Conservation (phyloP, 2,329 filamentous ascomycete species). For the Daldinia sp. region DNA sequence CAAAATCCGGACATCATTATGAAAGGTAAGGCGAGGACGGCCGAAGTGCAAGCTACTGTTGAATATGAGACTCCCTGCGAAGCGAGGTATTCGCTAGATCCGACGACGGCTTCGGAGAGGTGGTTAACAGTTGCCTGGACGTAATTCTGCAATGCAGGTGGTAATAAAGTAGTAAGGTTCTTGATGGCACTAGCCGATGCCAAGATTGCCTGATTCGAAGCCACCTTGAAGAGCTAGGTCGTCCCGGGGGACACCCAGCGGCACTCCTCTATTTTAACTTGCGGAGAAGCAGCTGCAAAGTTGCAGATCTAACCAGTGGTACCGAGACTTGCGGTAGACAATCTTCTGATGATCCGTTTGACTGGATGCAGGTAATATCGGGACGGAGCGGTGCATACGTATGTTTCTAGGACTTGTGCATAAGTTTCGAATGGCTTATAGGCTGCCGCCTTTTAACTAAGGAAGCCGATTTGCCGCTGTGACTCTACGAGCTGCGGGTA, state of each 20-base stretch:
- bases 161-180: constrained; percentile 62
- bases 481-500: constrained; percentile 7
- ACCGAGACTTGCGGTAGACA: constrained; percentile 33
- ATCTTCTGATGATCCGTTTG: constrained; percentile 20
- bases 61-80: constrained; percentile 62
- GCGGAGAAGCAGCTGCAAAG: constrained; percentile 27
- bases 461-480: constrained; percentile 9
- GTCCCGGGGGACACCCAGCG: constrained; percentile 52
- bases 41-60: constrained; percentile 57
- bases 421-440: constrained; percentile 11
- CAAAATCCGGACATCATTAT: constrained; percentile 68
- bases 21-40: constrained; percentile 58
- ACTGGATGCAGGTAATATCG: constrained; percentile 28
- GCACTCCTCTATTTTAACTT: constrained; percentile 35
- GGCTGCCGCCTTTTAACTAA: not conserved
- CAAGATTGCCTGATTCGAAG: constrained; percentile 65
- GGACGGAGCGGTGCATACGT: constrained; percentile 31
- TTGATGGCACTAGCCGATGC: constrained; percentile 71
- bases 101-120: constrained; percentile 57
- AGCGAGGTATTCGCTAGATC: constrained; percentile 61
- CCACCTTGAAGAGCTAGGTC: constrained; percentile 62
- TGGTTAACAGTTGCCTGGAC: constrained; percentile 61
- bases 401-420: constrained; percentile 28
- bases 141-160: constrained; percentile 59
- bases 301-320: constrained; percentile 27